Percentiles rank a stretch among this genome's conserved stretches.
Conservation (phyloP, 495 filamentous ascomycete species). For the Cairneyella variabilis region DNA sequence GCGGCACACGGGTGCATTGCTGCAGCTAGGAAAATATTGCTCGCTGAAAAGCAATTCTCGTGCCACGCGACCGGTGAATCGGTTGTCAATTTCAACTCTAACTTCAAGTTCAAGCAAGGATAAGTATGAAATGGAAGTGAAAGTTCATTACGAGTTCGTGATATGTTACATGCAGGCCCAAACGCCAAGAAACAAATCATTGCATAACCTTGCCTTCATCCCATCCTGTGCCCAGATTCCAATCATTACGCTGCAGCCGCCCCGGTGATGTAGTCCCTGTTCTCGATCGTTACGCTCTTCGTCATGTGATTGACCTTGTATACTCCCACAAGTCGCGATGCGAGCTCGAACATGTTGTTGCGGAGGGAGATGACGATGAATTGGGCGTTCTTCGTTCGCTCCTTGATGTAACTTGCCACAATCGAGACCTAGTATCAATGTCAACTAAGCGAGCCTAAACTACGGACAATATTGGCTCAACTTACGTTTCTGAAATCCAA, state of each 20-base stretch:
- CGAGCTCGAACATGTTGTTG: constrained; percentile 99
- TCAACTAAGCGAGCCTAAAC: no score
- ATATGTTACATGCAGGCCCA: constrained; percentile 16
- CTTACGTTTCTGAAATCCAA: constrained; percentile 96
- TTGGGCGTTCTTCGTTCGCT: constrained; percentile 97
- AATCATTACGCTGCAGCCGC: constrained; percentile 22
- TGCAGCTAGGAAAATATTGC: no score
- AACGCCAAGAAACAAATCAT: constrained; percentile 15
- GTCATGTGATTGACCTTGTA: constrained; percentile 99
- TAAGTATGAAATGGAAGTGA: no score
- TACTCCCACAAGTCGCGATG: constrained; percentile 86
- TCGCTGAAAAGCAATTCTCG: no score
- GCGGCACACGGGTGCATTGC: no score
- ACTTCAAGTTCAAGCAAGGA: no score
- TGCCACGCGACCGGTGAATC: no score
- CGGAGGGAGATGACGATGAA: constrained; percentile 97
- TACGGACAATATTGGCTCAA: no score
- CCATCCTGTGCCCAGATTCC: no score
- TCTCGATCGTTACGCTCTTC: constrained; percentile 94
- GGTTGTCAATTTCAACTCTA: no score
- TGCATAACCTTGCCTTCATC: no score
- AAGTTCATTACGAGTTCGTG: constrained; percentile 16
- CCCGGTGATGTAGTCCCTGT: constrained; percentile 69
- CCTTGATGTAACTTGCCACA: constrained; percentile 97
- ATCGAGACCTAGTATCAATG: constrained; percentile 85